These are phyloP conservation scores for Pyrus betulifolia DNA, from an alignment of 306 rosid species.

Conservation along the genomic window DNA sequence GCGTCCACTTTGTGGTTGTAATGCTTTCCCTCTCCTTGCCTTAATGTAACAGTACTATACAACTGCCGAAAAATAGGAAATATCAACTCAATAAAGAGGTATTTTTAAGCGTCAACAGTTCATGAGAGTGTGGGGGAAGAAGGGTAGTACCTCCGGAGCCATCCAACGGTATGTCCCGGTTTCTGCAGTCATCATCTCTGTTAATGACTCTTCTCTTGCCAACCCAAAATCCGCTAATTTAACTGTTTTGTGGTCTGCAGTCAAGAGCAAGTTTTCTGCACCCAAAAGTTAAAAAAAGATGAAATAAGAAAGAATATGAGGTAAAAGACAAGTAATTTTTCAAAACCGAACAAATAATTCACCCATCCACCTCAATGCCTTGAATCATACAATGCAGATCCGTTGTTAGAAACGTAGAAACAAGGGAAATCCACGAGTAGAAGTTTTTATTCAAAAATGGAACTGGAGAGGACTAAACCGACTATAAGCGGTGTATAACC, in stretches of 20 bases:
- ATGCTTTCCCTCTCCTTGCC: conserved; percentile 96
- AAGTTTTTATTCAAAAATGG: too few species aligned
- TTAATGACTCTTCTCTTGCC: conserved; percentile 89
- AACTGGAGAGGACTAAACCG: too few species aligned
- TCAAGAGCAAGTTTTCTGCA: conserved; percentile 84
- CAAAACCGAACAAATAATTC: neutral
- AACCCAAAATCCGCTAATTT: conserved; percentile 94
- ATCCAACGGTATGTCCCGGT: conserved; percentile 98
- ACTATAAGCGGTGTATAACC: too few species aligned
- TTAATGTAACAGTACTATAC: conserved; percentile 89
- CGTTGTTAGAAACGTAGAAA: neutral
- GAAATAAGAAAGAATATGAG: neutral
- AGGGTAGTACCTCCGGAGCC: conserved; percentile 83
- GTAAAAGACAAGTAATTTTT: neutral
- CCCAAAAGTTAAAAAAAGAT: conserved; percentile 4
- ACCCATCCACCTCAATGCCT: neutral
- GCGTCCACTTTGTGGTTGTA: conserved; percentile 96
- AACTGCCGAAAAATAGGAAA: conserved; percentile 40
- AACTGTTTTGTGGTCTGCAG: conserved; percentile 69
- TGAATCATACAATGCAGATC: neutral
- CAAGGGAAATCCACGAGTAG: too few species aligned
- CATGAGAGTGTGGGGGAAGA: neutral
- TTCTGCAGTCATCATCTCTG: conserved; percentile 98
- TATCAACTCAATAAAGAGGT: conserved; percentile 10
- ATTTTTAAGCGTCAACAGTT: neutral